Evolutionary conservation across 2,329 filamentous ascomycete genomes (phyloP), one percentile per base, ranked within the genome.

Genomic region (Huntiella omanensis): DNA sequence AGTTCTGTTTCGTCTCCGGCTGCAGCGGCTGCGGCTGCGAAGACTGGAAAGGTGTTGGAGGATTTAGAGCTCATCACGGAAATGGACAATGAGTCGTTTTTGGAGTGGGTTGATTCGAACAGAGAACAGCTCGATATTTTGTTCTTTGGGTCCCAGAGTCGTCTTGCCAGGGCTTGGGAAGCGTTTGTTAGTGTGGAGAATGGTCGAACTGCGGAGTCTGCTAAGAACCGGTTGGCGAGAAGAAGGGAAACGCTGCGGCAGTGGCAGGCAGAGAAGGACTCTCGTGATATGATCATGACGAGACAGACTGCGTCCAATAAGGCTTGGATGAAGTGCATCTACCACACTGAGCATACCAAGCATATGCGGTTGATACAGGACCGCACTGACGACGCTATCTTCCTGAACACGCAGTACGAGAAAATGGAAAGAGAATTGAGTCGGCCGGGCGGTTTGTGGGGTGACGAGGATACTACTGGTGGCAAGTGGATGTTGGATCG

Each of bases 261-360:
- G 49, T 95, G 87, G 88, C 75, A 82, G 37, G 61, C 69, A 2
- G 80, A 88, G 52, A 77, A 78, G 43, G 61, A 74, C 4, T 70
- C 71, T 16, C 71, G 71, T 7, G 83, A 92, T 13, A 82, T 81
- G 52, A 68, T 81, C 12, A 71, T 87, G 49, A 69, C 80, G 46
- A 77, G 77, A n/a, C 88, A 96, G 56, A 84, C 94, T 55, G 77
- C 83, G 53, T 82, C 84, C 1, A 88, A 91, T 47, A 80, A 75
- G 36, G 80, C 88, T 49, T 98, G 88, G 91, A 82, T 88, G 66
- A 85, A 87, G 54, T 96, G 94, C 55, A 94, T 98, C 36, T 91
- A 88, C 59, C 78, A 81, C 42, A 85, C 88, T 0, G 91, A 98
- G 58, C 80, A 91, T 53, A 74, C 88, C 57, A 96, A 94, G 58